phyloP scores from a whole-genome alignment of 2,329 filamentous ascomycete species.

The Colletotrichum sp. region DNA sequence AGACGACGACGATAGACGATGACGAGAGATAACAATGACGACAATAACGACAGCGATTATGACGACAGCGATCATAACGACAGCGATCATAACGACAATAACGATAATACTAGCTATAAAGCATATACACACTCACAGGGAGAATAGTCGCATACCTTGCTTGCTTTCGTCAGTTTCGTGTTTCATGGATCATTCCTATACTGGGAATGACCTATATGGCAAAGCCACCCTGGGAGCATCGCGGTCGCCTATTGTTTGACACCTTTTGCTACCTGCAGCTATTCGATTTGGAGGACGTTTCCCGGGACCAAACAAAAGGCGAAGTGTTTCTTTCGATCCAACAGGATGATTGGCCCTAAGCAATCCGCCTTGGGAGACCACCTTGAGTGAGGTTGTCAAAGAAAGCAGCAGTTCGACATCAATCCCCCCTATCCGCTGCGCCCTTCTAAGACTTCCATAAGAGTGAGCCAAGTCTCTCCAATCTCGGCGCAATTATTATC shows the following conservation, averaged over 20 bases:
- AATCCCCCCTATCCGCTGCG: background rate
- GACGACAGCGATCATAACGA: no score
- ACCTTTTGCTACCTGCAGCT: background rate
- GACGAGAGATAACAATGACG: no score
- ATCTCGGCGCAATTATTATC: background rate
- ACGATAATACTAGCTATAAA: no score
- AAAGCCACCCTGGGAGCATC: background rate
- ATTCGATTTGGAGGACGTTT: background rate
- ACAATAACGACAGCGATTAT: no score
- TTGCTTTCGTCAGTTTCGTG: background rate
- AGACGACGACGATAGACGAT: no score
- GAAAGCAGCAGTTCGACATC: background rate
- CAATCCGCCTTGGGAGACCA: background rate
- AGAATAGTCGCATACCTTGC: background rate
- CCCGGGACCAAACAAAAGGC: background rate
- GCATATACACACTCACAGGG: no score
- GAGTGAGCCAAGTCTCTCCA: background rate
- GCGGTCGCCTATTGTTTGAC: background rate
- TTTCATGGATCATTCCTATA: no score
- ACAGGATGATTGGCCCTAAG: background rate
- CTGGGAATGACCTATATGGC: background rate
- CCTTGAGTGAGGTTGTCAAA: background rate
- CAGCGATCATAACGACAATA: no score
- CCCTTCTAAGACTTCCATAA: background rate
- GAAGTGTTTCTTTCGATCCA: background rate